Evolutionary conservation across 768 basidiomycete genomes (phyloP).

Genomic region (Naganishia randhawae): DNA sequence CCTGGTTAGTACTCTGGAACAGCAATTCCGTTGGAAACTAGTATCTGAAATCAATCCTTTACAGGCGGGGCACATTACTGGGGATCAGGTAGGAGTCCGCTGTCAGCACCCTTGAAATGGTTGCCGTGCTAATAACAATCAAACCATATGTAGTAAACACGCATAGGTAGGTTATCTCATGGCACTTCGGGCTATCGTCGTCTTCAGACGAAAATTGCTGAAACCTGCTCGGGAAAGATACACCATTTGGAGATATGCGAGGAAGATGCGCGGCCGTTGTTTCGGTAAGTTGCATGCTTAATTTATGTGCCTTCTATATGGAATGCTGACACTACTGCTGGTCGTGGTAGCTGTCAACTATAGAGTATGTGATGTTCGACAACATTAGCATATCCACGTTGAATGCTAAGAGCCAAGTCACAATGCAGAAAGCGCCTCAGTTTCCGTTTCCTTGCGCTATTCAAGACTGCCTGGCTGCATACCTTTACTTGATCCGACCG

Average conservation of each 20-base stretch:
- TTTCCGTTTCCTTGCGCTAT: slow-evolving; percentile 87
- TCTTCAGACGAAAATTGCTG: neutral
- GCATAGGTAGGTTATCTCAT: slow-evolving; percentile 33
- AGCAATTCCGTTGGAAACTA: neutral
- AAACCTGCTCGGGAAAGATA: slow-evolving; percentile 32
- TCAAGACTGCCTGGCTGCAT: slow-evolving; percentile 83
- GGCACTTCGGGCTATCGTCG: neutral
- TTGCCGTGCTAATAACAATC: neutral
- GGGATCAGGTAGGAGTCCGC: slow-evolving; percentile 32
- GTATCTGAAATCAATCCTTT: neutral
- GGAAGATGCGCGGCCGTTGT: slow-evolving; percentile 87
- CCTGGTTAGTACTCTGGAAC: slow-evolving; percentile 62
- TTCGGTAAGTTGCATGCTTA: slow-evolving; percentile 54
- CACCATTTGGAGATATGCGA: slow-evolving; percentile 71
- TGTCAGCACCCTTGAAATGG: neutral
- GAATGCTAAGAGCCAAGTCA: neutral
- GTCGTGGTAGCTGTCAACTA: slow-evolving; percentile 47
- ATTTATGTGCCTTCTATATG: slow-evolving; percentile 43
- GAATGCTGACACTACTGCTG: slow-evolving; percentile 26
- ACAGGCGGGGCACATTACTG: slow-evolving; percentile 50
- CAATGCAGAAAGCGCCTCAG: slow-evolving; percentile 64
- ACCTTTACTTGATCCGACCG: slow-evolving; percentile 83
- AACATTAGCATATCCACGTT: neutral
- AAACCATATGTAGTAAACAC: slow-evolving; percentile 40
- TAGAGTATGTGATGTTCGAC: slow-evolving; percentile 54